Evolutionary conservation across 495 filamentous ascomycete species (phyloP).

Genomic region (Pyrenula massariospora): DNA sequence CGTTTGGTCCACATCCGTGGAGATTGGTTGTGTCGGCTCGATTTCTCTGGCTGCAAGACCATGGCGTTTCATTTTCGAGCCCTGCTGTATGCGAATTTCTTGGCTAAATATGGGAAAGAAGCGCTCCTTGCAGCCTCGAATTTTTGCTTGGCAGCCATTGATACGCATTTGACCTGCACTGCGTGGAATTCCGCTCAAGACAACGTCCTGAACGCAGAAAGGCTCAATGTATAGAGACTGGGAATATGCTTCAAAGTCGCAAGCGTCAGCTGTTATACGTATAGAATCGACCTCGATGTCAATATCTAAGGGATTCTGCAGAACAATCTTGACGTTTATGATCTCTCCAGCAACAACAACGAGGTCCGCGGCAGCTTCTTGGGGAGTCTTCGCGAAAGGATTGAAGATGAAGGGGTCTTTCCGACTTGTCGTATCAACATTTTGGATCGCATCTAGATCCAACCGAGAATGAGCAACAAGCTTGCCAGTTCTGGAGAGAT

Average conservation of each 20-base stretch:
- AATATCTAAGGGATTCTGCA: conserved; percentile 92
- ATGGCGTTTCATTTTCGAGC: conserved; percentile 62
- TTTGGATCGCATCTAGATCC: conserved; percentile 53
- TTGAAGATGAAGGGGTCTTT: conserved; percentile 90
- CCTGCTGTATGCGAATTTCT: conserved; percentile 59
- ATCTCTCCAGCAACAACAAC: conserved; percentile 67
- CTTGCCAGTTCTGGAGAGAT: conserved; percentile 35
- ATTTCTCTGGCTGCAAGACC: conserved; percentile 51
- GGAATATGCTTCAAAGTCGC: conserved; percentile 51
- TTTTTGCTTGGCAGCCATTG: conserved; percentile 66
- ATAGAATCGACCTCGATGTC: conserved; percentile 80
- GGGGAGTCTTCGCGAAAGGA: conserved; percentile 56
- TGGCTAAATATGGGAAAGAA: conserved; percentile 72
- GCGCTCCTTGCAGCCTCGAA: conserved; percentile 68
- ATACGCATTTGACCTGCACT: conserved; percentile 57
- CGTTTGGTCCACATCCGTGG: conserved; percentile 23
- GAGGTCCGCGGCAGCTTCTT: conserved; percentile 38
- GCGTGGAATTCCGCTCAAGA: conserved; percentile 56
- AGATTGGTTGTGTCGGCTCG: conserved; percentile 36
- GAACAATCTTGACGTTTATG: conserved; percentile 62
- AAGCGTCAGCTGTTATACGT: conserved; percentile 58
- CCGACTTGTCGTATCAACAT: conserved; percentile 32
- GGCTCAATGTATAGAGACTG: conserved; percentile 62
- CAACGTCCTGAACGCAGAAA: conserved; percentile 67
- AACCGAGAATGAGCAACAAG: conserved; percentile 61